A percentile compares a stretch with the other conserved stretches of the same genome.
phyloP scores from a whole-genome alignment of 2,329 filamentous ascomycete species.

The Trichoderma atroviride region DNA sequence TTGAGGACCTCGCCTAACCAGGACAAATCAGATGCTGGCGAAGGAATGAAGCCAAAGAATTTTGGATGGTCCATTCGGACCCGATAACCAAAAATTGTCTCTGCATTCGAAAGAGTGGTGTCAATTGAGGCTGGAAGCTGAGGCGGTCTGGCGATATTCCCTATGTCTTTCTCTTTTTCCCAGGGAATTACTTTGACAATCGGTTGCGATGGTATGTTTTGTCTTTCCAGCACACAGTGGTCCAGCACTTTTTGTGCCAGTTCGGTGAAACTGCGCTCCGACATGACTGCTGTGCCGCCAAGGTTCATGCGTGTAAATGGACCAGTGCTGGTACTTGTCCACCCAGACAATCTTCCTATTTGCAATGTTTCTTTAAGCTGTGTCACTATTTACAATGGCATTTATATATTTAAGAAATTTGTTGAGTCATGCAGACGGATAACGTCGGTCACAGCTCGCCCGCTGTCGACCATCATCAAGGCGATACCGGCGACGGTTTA shows the following conservation, averaged over 20 bases:
- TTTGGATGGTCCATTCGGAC: constrained; percentile 28
- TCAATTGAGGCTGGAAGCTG: neutral
- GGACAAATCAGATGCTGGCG: constrained; percentile 31
- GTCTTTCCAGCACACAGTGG: constrained; percentile 1
- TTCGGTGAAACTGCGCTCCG: neutral
- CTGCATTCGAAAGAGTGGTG: neutral
- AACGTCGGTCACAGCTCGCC: no score
- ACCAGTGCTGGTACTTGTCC: neutral
- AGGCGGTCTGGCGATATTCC: neutral
- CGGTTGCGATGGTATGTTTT: neutral
- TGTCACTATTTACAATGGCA: neutral
- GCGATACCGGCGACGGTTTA: no score
- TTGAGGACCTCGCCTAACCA: constrained; percentile 34
- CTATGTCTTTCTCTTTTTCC: neutral
- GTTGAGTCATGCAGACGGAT: neutral
- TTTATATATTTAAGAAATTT: neutral
- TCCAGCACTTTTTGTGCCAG: neutral
- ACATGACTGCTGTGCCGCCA: neutral
- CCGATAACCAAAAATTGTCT: constrained; percentile 22
- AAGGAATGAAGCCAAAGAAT: constrained; percentile 34
- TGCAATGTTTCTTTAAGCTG: no score
- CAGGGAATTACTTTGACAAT: neutral
- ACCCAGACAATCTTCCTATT: neutral
- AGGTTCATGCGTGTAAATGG: neutral
- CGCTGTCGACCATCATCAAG: no score